Conservation (phyloP, 2,329 filamentous ascomycete species). For the Aspergillus viridinutans region DNA sequence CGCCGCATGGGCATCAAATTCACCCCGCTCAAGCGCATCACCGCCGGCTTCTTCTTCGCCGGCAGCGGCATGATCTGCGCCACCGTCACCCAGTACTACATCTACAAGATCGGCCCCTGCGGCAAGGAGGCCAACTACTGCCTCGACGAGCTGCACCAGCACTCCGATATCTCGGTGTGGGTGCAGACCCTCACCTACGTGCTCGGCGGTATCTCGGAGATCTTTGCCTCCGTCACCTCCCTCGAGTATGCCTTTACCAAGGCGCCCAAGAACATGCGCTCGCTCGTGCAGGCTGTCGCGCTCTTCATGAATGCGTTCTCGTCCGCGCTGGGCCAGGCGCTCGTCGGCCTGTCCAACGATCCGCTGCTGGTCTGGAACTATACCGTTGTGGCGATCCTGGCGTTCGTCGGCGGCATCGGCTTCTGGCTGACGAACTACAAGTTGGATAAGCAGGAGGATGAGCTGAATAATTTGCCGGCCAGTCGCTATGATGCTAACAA, state of each 20-base stretch:
- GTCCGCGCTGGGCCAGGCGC: conserved; percentile 65
- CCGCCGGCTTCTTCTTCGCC: conserved; percentile 48
- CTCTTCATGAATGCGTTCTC: conserved; percentile 68
- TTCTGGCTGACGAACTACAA: conserved; percentile 67
- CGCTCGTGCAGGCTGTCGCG: conserved; percentile 65
- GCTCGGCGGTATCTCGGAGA: conserved; percentile 55
- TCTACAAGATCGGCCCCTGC: conserved; percentile 60
- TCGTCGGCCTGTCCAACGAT: conserved; percentile 58
- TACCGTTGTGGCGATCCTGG: conserved; percentile 57
- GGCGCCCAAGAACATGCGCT: conserved; percentile 75
- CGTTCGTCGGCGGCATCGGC: conserved; percentile 56
- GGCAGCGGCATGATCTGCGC: conserved; percentile 48
- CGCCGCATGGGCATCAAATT: conserved; percentile 47
- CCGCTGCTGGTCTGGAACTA: conserved; percentile 72
- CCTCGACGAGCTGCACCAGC: conserved; percentile 36
- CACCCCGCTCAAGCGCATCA: conserved; percentile 52
- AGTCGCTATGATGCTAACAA: conserved; percentile 13
- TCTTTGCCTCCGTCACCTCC: conserved; percentile 56
- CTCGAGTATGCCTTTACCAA: conserved; percentile 76
- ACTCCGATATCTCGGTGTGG: conserved; percentile 63
- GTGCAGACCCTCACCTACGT: conserved; percentile 48
- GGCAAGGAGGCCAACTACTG: conserved; percentile 53
- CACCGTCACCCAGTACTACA: conserved; percentile 47
- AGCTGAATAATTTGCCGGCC: conserved; percentile 50
- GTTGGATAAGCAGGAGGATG: conserved; percentile 65